Percentiles rank a stretch among this genome's conserved stretches.
Evolutionary conservation across 2,329 filamentous ascomycete genomes (phyloP).

Genomic region (Emericellopsis atlantica): DNA sequence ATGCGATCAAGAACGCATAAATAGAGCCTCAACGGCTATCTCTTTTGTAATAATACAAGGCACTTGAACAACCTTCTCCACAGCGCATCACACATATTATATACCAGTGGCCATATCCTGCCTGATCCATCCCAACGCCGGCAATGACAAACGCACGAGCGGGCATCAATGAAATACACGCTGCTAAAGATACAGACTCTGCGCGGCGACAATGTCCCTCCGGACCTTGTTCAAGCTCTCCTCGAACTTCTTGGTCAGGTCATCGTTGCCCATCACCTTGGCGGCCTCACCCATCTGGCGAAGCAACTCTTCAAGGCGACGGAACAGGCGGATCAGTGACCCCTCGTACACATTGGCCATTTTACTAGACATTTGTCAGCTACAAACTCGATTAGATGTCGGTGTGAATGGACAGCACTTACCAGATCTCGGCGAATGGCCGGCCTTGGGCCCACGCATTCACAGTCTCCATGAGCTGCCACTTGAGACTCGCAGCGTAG

Average conservation of each 20-base stretch:
- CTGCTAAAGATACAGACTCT: conserved; percentile 73
- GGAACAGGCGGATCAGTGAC: conserved; percentile 89
- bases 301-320: conserved; percentile 83
- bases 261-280: conserved; percentile 97
- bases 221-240: conserved; percentile 72
- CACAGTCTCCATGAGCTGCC: conserved; percentile 94
- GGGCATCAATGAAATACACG: too few relatives aligned
- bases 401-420: conserved; percentile 25
- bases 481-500: conserved; percentile 81
- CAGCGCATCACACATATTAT: too few relatives aligned
- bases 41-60: too few relatives aligned
- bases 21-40: too few relatives aligned
- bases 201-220: conserved; percentile 87
- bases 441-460: conserved; percentile 83
- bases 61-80: too few relatives aligned
- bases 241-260: conserved; percentile 87
- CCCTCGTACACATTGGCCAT: conserved; percentile 99
- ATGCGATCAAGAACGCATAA: too few relatives aligned
- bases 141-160: too few relatives aligned
- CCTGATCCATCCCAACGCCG: too few relatives aligned
- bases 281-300: conserved; percentile 91
- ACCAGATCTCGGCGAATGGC: conserved; percentile 91
- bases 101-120: too few relatives aligned
- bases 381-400: not conserved
- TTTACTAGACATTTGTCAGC: conserved; percentile 49